Conservation (phyloP, 805 yeast species). For the Brettanomyces anomalus region DNA sequence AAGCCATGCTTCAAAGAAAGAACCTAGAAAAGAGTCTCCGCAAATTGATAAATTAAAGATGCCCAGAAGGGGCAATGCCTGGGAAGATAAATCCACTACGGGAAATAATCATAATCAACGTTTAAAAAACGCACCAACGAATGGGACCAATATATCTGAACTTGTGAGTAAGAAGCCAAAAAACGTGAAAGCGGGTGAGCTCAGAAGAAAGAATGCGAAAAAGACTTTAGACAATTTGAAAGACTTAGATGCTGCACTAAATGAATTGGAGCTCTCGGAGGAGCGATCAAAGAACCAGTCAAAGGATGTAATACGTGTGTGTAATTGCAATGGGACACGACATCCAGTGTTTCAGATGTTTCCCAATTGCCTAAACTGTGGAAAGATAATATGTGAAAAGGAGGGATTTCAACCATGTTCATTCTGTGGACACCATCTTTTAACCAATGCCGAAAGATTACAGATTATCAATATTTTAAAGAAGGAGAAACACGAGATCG, state of each 20-base stretch:
- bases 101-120: constrained; percentile 4
- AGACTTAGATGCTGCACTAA: constrained; percentile 41
- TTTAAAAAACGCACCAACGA: constrained; percentile 9
- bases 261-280: constrained; percentile 32
- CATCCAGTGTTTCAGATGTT: constrained; percentile 87
- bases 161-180: constrained; percentile 32
- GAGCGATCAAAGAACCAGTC: constrained; percentile 2
- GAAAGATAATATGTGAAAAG: constrained; percentile 81
- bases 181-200: constrained; percentile 14
- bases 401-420: constrained; percentile 92
- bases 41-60: constrained; percentile 1
- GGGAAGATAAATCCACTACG: not conserved
- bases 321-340: constrained; percentile 79
- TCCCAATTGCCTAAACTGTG: constrained; percentile 92
- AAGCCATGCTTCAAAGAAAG: not conserved
- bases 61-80: not conserved
- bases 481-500: constrained; percentile 40
- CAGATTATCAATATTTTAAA: constrained; percentile 47
- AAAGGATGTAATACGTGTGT: constrained; percentile 23
- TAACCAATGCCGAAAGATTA: constrained; percentile 51
- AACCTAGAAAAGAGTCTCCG: not conserved
- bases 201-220: constrained; percentile 30
- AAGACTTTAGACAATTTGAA: constrained; percentile 40
- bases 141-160: constrained; percentile 38
- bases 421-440: constrained; percentile 62